Conservation (phyloP, 306 rosid genomes). For the Begonia fuchsioides region DNA sequence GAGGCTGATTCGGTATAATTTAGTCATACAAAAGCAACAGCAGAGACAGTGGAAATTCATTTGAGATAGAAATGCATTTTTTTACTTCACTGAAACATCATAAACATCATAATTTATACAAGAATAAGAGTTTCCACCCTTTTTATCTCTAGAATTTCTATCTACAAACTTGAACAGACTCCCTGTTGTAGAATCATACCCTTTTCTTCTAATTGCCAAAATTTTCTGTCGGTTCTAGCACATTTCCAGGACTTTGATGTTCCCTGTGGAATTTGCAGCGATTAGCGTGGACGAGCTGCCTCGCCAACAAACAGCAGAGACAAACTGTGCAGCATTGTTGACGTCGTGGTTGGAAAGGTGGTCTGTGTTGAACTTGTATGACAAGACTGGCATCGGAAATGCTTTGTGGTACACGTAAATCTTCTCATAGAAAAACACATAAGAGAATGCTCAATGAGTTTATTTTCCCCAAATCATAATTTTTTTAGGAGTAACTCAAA, state of each 20-base stretch:
- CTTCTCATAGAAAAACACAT: constrained; percentile 21
- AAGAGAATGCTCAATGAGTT: too few relatives aligned
- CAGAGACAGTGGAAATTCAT: not conserved
- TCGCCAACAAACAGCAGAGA: constrained; percentile 93
- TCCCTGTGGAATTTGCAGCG: constrained; percentile 90
- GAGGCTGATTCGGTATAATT: not conserved
- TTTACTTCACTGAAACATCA: constrained; percentile 10
- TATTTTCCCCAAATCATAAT: too few relatives aligned
- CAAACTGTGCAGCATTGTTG: constrained; percentile 64
- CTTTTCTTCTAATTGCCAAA: not conserved
- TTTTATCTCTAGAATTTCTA: constrained; percentile 5
- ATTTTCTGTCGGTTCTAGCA: constrained; percentile 1
- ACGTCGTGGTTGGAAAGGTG: constrained; percentile 55
- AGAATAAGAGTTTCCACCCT: constrained; percentile 19
- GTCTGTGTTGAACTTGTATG: constrained; percentile 75
- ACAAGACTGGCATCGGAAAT: constrained; percentile 88
- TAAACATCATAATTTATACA: constrained; percentile 30
- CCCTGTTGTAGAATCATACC: not conserved
- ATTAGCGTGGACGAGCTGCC: constrained; percentile 67
- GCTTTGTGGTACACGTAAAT: constrained; percentile 92
- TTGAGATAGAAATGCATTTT: constrained; percentile 10
- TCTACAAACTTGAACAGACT: not conserved
- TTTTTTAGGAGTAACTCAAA: too few relatives aligned
- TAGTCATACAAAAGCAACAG: not conserved
- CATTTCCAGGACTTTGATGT: constrained; percentile 90